Percentiles rank a stretch among this genome's conserved stretches.
Evolutionary conservation across 164 flowering plant genomes (phyloP).

Genomic region (Vitis rotundifolia): DNA sequence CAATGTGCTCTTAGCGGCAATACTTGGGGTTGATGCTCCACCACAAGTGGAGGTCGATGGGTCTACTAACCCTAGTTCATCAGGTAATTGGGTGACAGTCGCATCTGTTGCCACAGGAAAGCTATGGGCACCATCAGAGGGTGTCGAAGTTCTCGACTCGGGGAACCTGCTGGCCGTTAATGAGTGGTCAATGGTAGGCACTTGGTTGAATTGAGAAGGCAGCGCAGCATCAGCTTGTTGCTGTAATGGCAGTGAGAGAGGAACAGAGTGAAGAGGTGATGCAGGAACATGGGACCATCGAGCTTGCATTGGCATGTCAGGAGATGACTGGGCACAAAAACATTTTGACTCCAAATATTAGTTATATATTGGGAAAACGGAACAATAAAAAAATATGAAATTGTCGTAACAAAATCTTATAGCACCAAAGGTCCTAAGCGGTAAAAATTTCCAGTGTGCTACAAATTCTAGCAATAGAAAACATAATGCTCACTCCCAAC

Average conservation of each 20-base stretch:
- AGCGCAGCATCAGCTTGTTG: constrained; percentile 50
- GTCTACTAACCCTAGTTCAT: constrained; percentile 63
- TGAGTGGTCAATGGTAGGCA: constrained; percentile 44
- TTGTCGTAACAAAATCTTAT: too few species aligned
- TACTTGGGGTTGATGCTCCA: constrained; percentile 28
- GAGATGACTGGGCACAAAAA: constrained; percentile 45
- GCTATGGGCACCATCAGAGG: constrained; percentile 38
- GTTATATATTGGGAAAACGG: neutral
- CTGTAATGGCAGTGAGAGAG: constrained; percentile 58
- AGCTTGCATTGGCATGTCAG: constrained; percentile 67
- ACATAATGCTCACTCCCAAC: too few species aligned
- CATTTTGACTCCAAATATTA: constrained; percentile 8
- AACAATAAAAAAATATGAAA: too few species aligned
- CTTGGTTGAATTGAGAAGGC: constrained; percentile 53
- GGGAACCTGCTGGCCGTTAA: constrained; percentile 42
- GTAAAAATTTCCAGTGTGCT: too few species aligned
- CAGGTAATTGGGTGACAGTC: constrained; percentile 46
- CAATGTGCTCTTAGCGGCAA: constrained; percentile 30
- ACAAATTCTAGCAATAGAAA: too few species aligned
- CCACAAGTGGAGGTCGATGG: constrained; percentile 28
- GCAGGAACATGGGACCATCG: constrained; percentile 76
- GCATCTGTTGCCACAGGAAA: constrained; percentile 35
- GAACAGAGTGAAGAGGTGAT: constrained; percentile 54
- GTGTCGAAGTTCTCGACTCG: constrained; percentile 39
- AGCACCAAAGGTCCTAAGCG: too few species aligned